Base-by-base conservation (phyloP, 805 yeast genomes). In the Yarrowia sp. region DNA sequence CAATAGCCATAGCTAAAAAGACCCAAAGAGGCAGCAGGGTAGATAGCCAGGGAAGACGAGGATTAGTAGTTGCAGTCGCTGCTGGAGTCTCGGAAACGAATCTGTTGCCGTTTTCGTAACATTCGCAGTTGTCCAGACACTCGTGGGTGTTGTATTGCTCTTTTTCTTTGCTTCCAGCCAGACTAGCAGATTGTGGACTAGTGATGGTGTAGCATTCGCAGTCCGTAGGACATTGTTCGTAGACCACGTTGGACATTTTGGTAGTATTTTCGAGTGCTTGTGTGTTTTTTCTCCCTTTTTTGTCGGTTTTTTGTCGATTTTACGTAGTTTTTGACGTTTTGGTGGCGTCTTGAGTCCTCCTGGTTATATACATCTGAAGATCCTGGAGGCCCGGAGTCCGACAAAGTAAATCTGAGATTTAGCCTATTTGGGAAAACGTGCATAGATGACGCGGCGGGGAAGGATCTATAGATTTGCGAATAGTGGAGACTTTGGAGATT, bases 1-100 rank as follows among this genome's bases (percentile, higher is more conserved):
- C 75, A 86, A 62, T 38, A 8, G 30, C 30, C 58, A 51, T 51
- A 8, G 58, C 58, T 3, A 51, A 30, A n/a, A 51, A 24, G 19
- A 51, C 58, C 58, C 58, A 51, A 3, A 51, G 58, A 22, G 58
- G 58, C 4, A 51, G 41, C 4, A 51, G 41, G 2, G 58, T 51
- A 1, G 58, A 51, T 2, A 51, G 41, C 58, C 58, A 51, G 1
- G 58, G 41, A 11, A 51, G 30, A 4, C 58, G 41, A 9, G 58
- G 58, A 11, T 35, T 51, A 2, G 38, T 2, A 14, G 17, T 26
- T 26, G 9, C n/a, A n/a, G n/a, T n/a, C n/a, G n/a, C n/a, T 9
- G n/a, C 22, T 14, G 54, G 54, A 19, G 54, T 19, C 26, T 48
- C 26, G 17, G 38, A 32, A 5, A 32, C 38, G 14, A 48, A 48